phyloP scores from a whole-genome alignment of 1,284 basidiomycete species.

The Laetiporus sulphureus region DNA sequence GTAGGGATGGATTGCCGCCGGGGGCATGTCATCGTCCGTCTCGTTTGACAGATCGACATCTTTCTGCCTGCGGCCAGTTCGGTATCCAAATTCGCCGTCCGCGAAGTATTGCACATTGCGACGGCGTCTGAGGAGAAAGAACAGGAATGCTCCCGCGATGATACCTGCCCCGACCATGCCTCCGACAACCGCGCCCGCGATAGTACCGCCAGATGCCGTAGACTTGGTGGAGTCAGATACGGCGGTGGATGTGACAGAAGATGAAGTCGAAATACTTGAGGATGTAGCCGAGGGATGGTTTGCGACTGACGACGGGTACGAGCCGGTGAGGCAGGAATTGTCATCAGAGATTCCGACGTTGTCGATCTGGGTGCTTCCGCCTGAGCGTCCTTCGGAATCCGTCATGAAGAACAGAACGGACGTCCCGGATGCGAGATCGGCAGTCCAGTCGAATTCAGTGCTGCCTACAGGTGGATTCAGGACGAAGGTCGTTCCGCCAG shows the following conservation, averaged over 20 bases:
- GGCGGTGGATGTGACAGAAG: conserved; percentile 20
- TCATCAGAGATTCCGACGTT: conserved; percentile 45
- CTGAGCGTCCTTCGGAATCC: conserved; percentile 48
- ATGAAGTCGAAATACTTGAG: conserved; percentile 3
- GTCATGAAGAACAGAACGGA: conserved; percentile 54
- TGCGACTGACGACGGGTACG: conserved; percentile 44
- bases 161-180: conserved; percentile 43
- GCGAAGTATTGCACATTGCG: conserved; percentile 12
- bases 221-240: conserved; percentile 3
- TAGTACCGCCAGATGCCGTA: conserved; percentile 30
- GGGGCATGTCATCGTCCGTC: conserved; percentile 1
- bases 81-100: conserved; percentile 5
- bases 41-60: conserved; percentile 6
- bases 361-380: conserved; percentile 49
- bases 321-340: conserved; percentile 41
- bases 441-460: conserved; percentile 47
- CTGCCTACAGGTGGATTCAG: conserved; percentile 39
- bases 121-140: conserved; percentile 17
- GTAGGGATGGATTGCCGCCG: conserved; percentile 5
- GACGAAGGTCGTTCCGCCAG: conserved; percentile 47
- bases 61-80: background rate
- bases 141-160: conserved; percentile 17
- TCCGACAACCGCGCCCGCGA: conserved; percentile 56
- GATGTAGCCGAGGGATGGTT: conserved; percentile 21
- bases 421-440: conserved; percentile 53